Conservation (phyloP, 1,284 basidiomycete species). For the Heliocybe sulcata region DNA sequence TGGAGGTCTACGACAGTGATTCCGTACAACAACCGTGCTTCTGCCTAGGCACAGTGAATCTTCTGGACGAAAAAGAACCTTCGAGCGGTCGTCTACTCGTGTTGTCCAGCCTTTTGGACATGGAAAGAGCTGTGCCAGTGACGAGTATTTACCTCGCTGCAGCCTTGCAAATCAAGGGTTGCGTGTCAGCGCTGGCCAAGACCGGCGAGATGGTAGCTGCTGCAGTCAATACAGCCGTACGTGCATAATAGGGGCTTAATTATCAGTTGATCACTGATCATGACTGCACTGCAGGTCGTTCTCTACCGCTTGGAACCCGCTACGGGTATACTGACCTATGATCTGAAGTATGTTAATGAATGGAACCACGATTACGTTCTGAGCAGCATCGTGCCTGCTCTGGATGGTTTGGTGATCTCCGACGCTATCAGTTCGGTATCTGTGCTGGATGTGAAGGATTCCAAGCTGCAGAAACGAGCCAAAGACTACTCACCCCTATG, state of each 20-base stretch:
- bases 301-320: background rate
- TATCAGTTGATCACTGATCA: background rate
- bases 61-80: constrained; percentile 48
- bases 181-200: constrained; percentile 50
- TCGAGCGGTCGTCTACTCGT: constrained; percentile 50
- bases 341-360: constrained; percentile 38
- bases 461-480: constrained; percentile 53
- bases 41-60: constrained; percentile 53
- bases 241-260: constrained; percentile 21
- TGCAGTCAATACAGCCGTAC: constrained; percentile 69
- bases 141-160: constrained; percentile 28
- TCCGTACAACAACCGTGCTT: constrained; percentile 33
- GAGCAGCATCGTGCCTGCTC: constrained; percentile 47
- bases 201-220: constrained; percentile 50
- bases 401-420: constrained; percentile 54
- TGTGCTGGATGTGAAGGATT: constrained; percentile 43
- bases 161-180: constrained; percentile 41
- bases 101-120: constrained; percentile 28
- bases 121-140: constrained; percentile 16
- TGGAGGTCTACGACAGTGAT: constrained; percentile 27
- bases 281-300: constrained; percentile 33
- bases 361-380: constrained; percentile 83
- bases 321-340: constrained; percentile 12
- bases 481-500: constrained; percentile 76
- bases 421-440: constrained; percentile 84